Evolutionary conservation across 306 rosid genomes (phyloP).

Genomic region (Potentilla sterilis): DNA sequence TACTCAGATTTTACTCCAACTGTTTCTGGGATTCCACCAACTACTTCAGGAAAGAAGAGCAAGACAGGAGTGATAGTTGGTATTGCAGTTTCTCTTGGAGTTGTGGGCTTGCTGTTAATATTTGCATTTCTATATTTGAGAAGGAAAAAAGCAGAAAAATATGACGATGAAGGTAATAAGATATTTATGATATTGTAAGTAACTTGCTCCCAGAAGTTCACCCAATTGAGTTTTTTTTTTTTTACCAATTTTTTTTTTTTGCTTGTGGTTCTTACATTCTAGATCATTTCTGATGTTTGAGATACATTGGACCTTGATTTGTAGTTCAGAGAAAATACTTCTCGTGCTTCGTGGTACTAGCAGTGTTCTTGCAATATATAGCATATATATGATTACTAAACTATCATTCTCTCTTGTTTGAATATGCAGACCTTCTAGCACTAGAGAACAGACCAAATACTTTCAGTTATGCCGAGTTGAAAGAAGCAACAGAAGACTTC

Average conservation of each 20-base stretch:
- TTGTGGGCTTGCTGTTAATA: conserved; percentile 10
- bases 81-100: conserved; percentile 8
- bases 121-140: conserved; percentile 4
- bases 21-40: conserved; percentile 10
- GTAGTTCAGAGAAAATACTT: too few species aligned
- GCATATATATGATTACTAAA: not conserved
- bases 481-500: conserved; percentile 30
- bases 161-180: conserved; percentile 20
- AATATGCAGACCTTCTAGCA: conserved; percentile 16
- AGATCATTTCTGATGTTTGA: too few species aligned
- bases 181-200: too few species aligned
- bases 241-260: too few species aligned
- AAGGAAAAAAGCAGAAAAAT: not conserved
- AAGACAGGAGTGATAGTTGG: conserved; percentile 21
- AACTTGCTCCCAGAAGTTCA: too few species aligned
- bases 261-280: too few species aligned
- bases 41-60: conserved; percentile 10
- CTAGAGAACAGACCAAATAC: conserved; percentile 24
- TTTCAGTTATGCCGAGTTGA: conserved; percentile 26
- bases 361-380: not conserved
- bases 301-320: too few species aligned
- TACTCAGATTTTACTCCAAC: conserved; percentile 13
- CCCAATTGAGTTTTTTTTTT: too few species aligned
- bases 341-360: too few species aligned
- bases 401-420: not conserved